Evolutionary conservation across 1,139 yeast species (phyloP), one percentile per base, ranked within the genome.

Genomic region (Maudiozyma humilis): DNA sequence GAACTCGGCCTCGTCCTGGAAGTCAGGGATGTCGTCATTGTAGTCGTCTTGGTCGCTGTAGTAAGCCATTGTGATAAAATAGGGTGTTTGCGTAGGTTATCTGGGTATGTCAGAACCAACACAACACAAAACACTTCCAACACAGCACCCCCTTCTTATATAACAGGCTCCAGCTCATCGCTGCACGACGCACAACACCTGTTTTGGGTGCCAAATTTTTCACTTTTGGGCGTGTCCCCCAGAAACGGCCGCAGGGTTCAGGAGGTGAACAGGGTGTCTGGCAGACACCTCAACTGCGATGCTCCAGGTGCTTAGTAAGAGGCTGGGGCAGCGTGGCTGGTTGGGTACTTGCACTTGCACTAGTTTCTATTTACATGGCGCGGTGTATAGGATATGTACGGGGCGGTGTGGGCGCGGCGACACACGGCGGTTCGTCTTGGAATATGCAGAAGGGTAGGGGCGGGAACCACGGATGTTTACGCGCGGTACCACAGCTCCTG

Each of bases 401-500:
- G 27, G 27, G 27, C 10, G 27, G 27, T 23, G 27, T 23, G n/a
- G n/a, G n/a, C n/a, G n/a, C n/a, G n/a, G n/a, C n/a, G n/a, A n/a
- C n/a, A n/a, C n/a, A n/a, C n/a, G n/a, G n/a, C n/a, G n/a, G n/a
- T 23, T 6, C 10, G 6, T 23, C 27, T 10, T 23, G 6, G 27
- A 23, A 23, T 23, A 23, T 23, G 27, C 27, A 23, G 10, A 23
- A 23, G 10, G 27, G 6, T 6, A 23, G 10, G 27, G 27, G 27
- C 8, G 27, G 27, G 27, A 10, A 23, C 8, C 10, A 10, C 8
- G 17, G 7, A 15, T n/a, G 15, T 31, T 32, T 71, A 80, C 52
- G 80, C 82, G 48, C 81, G 69, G 54, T 79, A 72, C 91, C 85
- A 79, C 63, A 70, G 63, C 55, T 71, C 67, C 51, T 68, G 74